Evolutionary conservation across 176 grass and related monocot species (phyloP), one percentile per base, ranked within the genome.

Genomic region (Pontederia crassipes): DNA sequence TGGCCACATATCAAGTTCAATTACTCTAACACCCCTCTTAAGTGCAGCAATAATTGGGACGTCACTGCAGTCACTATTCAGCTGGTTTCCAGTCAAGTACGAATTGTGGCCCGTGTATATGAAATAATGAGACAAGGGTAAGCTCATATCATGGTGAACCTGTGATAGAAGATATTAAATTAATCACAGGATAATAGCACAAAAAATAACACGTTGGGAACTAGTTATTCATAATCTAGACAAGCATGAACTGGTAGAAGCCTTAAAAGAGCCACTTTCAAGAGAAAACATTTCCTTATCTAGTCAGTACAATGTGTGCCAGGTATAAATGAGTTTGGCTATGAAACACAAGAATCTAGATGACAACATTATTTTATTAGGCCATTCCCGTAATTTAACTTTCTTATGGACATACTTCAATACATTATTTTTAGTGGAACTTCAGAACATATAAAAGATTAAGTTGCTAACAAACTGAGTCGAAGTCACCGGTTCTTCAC

Each of bases 1-100:
- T 12, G 66, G 66, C 66, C 66, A 68, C 52, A 68, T 68, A 68
- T 68, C 66, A 45, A 68, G 48, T n/a, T 68, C 66, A 68, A 68
- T 68, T 18, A 68, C 66, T 68, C 66, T 54, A 46, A 68, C 66
- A 68, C 66, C 66, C 17, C 52, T 32, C 50, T 68, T 14, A 11
- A 68, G 66, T 46, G 66, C 66, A 45, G 54, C 55, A 55, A 68
- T 68, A 46, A 68, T 68, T 45, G 66, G 52, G 13, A 46, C 50
- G 13, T 68, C 66, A 56, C 66, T 68, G 10, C 52, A 68, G 20
- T 68, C 66, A 46, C 66, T 56, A 28, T 29, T 68, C 28, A 68
- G 52, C 52, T 68, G 66, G 50, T 68, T 68, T 28, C 51, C 66
- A 46, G 66, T 68, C 66, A 68, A 56, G n/a, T 68, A 68, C 9